Base-by-base conservation (phyloP, 352 stramenopile genomes). In the Pythium monospermum region DNA sequence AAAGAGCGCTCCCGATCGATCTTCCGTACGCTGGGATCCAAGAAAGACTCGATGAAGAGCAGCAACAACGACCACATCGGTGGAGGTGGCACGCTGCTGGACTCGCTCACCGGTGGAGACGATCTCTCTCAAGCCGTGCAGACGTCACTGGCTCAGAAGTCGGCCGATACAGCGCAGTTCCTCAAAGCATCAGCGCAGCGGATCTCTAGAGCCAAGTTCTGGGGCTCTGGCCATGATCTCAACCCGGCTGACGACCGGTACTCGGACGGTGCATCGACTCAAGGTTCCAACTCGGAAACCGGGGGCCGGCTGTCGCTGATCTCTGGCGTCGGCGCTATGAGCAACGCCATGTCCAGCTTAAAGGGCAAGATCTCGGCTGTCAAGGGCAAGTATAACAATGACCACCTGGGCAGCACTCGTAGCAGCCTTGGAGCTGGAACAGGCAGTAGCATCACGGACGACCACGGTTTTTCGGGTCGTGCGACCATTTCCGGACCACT, bases 371-470 rank as follows among this genome's bases (percentile, higher is more conserved):
- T 94, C 13, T 71, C 71, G 3, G 80, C 76, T 40, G 75, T 91
- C 12, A 91, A 91, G 56, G 80, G 76, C 21, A 94, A 94, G 50
- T 94, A 94, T 53, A 86, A 89, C 42, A 71, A 69, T 13, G 73
- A 85, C 26, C 61, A 77, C 18, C 6, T 38, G 5, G 11, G 15
- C 19, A 25, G 15, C 19, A n/a, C n/a, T n/a, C n/a, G n/a, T n/a
- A n/a, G n/a, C n/a, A 35, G 30, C 30, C 13, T 35, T 8, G 30
- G 30, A 8, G 8, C 13, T 35, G 13, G 30, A 13, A 13, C 30
- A 8, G 13, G 13, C 30, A 13, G 7, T 13, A 13, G 8, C 13
- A 35, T 8, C 30, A 35, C 30, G 30, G 58, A 48, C 11, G 48
- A 55, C 13, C 21, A 46, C 19, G 50, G 22, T 3, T 57, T 46